A percentile compares a stretch with the other conserved stretches of the same genome.
These are phyloP conservation scores for Cymbopogon flexuosus DNA, from an alignment of 202 grass and related monocot species.

Conservation along the genomic window DNA sequence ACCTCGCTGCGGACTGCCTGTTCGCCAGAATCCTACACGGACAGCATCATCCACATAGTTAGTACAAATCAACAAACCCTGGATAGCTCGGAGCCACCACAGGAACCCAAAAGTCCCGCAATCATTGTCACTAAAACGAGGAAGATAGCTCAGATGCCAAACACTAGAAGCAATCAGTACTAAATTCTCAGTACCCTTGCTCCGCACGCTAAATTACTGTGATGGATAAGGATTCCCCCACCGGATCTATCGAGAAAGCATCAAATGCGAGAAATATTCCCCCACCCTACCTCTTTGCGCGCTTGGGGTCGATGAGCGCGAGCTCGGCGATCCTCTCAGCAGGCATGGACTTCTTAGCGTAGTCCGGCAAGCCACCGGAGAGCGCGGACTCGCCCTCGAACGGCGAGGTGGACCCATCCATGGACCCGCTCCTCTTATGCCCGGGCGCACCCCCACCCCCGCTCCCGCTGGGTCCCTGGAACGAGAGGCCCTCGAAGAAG, in stretches of 20 bases:
- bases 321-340: constrained; percentile 77
- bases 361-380: constrained; percentile 46
- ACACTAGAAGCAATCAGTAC: neutral
- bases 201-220: neutral
- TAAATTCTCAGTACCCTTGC: neutral
- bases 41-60: neutral
- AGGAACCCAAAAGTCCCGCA: neutral
- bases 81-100: neutral
- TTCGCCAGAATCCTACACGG: constrained; percentile 79
- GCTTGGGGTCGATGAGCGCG: constrained; percentile 84
- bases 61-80: neutral
- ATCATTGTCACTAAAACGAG: neutral
- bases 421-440: constrained; percentile 71
- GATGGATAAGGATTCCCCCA: neutral
- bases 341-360: constrained; percentile 86
- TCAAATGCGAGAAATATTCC: neutral
- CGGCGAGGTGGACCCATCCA: constrained; percentile 59
- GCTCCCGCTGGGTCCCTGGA: constrained; percentile 30
- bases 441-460: neutral
- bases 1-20: constrained; percentile 78
- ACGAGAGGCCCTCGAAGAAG: constrained; percentile 62
- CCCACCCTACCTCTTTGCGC: constrained; percentile 67
- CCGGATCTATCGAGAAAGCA: constrained; percentile 25
- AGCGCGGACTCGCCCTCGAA: constrained; percentile 69
- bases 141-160: neutral